phyloP scores from a whole-genome alignment of 2,329 filamentous ascomycete species.

The Botrytis paeoniae region DNA sequence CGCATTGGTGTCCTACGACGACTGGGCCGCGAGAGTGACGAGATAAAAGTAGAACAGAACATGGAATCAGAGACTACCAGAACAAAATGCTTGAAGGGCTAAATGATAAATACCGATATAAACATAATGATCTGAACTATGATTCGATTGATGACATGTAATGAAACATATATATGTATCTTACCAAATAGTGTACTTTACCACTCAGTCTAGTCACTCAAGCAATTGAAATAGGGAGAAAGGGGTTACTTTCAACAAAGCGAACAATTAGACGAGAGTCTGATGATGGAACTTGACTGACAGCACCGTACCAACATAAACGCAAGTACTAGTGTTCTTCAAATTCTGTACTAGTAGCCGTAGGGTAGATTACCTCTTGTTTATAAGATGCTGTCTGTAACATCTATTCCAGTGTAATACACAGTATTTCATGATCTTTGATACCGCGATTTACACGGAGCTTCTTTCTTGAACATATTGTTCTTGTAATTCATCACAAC shows the following conservation, averaged over 20 bases:
- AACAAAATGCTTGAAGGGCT: background rate
- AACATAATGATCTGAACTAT: background rate
- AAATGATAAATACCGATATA: background rate
- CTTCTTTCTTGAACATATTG: background rate
- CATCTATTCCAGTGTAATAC: background rate
- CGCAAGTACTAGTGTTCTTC: background rate
- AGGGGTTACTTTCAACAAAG: background rate
- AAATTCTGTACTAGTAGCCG: background rate
- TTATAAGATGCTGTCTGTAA: background rate
- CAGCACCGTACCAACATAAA: background rate
- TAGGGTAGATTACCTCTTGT: background rate
- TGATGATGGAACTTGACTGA: background rate
- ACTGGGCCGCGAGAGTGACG: background rate
- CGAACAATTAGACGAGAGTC: background rate
- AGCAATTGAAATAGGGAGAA: background rate
- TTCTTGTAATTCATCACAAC: background rate
- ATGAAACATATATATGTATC: too few species aligned
- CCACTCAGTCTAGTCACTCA: background rate
- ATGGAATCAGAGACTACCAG: background rate
- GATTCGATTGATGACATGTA: too few species aligned
- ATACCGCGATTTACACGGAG: background rate
- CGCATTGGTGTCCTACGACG: rapidly evolving
- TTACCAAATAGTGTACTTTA: too few species aligned
- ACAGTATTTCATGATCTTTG: background rate
- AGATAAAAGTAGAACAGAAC: background rate